phyloP scores from a whole-genome alignment of 768 basidiomycete genomes.

The Termitomyces sp. region DNA sequence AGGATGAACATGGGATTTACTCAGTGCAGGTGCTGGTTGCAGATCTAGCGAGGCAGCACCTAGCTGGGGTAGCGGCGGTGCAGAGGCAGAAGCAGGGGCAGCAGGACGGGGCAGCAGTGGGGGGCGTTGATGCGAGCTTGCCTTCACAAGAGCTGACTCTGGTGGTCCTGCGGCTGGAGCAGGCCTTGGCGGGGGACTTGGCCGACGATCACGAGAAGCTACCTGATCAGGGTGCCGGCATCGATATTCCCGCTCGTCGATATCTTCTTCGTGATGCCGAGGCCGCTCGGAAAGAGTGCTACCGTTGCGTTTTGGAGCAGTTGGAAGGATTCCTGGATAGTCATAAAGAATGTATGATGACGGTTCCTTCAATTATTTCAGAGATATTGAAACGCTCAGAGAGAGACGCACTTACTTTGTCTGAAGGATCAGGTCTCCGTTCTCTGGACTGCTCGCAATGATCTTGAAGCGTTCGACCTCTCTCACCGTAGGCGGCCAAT shows the following conservation, averaged over 20 bases:
- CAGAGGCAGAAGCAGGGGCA: not conserved
- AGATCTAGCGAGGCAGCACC: not conserved
- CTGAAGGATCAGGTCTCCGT: not conserved
- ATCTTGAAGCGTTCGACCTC: not conserved
- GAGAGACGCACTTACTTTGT: not conserved
- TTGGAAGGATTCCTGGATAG: not conserved
- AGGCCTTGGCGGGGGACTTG: not conserved
- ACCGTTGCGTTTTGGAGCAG: not conserved
- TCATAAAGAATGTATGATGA: not conserved
- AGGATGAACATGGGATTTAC: conserved; percentile 1
- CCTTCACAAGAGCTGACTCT: not conserved
- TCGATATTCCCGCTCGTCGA: not conserved
- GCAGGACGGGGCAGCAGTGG: not conserved
- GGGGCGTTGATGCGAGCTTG: not conserved
- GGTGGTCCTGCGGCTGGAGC: not conserved
- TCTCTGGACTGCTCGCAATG: not conserved
- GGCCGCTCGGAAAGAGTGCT: not conserved
- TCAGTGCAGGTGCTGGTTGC: not conserved
- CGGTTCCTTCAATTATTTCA: not conserved
- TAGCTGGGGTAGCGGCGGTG: not conserved
- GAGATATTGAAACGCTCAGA: not conserved
- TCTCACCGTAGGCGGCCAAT: conserved; percentile 1
- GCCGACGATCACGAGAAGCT: not conserved
- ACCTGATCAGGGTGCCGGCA: not conserved
- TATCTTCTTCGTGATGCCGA: not conserved